phyloP scores from a whole-genome alignment of 1,284 basidiomycete species.

The Ceratobasidium sp. region DNA sequence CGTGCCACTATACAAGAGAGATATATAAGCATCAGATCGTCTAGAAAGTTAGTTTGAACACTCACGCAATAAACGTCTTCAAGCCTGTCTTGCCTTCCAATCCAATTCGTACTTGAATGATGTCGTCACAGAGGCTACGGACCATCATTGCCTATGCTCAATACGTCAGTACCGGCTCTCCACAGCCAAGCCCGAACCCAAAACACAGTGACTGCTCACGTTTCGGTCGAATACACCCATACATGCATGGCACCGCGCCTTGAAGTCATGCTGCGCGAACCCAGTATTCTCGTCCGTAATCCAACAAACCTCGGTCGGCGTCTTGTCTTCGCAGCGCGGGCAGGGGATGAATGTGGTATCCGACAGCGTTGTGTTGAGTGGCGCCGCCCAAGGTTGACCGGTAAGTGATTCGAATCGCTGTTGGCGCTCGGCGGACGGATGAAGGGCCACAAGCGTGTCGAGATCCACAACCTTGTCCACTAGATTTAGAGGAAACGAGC shows the following conservation, averaged over 20 bases:
- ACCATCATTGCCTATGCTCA: conserved; percentile 8
- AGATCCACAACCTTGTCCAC: conserved; percentile 39
- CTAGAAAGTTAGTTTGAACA: background rate
- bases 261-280: conserved; percentile 36
- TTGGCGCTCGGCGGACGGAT: conserved; percentile 37
- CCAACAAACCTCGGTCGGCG: conserved; percentile 32
- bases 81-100: background rate
- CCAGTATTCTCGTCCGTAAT: conserved; percentile 27
- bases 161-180: background rate
- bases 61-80: conserved; percentile 11
- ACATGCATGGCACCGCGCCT: conserved; percentile 30
- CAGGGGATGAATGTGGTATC: conserved; percentile 34
- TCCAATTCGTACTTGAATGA: conserved; percentile 15
- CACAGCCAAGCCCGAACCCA: background rate
- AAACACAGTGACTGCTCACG: background rate
- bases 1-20: background rate
- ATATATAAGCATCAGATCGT: background rate
- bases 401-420: conserved; percentile 42
- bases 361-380: conserved; percentile 1
- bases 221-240: conserved; percentile 11
- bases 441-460: conserved; percentile 41
- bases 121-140: conserved; percentile 18
- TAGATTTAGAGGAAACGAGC: conserved; percentile 42
- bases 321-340: conserved; percentile 33
- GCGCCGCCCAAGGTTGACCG: conserved; percentile 27